phyloP scores from a whole-genome alignment of 2,329 filamentous ascomycete species.

The Calonectria naviculata region DNA sequence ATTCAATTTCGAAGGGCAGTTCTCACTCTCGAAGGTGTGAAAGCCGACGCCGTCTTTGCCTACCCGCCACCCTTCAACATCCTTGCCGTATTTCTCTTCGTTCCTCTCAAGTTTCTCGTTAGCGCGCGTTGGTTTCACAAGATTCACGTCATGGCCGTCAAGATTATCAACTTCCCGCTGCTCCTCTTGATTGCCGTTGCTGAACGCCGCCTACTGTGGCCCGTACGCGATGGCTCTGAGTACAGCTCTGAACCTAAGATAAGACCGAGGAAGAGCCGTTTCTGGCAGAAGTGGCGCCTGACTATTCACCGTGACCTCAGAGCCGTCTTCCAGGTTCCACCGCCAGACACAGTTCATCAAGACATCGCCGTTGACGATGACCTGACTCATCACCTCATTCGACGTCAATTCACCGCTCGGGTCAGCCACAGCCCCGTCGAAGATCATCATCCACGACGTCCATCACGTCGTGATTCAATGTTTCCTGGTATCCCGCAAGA shows the following conservation, averaged over 20 bases:
- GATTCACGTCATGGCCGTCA: slow-evolving; percentile 82
- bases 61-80: slow-evolving; percentile 89
- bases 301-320: slow-evolving; percentile 78
- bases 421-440: slow-evolving; percentile 54
- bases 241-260: slow-evolving; percentile 28
- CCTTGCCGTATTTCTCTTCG: slow-evolving; percentile 76
- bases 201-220: slow-evolving; percentile 78
- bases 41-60: slow-evolving; percentile 84
- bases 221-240: slow-evolving; percentile 30
- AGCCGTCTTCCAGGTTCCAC: slow-evolving; percentile 77
- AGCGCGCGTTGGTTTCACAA: slow-evolving; percentile 91
- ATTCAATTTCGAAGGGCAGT: slow-evolving; percentile 86
- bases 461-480: slow-evolving; percentile 66
- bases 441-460: slow-evolving; percentile 46
- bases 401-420: slow-evolving; percentile 60
- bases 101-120: slow-evolving; percentile 82
- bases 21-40: slow-evolving; percentile 86
- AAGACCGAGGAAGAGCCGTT: slow-evolving; percentile 52
- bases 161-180: slow-evolving; percentile 79
- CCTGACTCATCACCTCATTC: slow-evolving; percentile 67
- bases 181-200: slow-evolving; percentile 77
- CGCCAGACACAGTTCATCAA: slow-evolving; percentile 69
- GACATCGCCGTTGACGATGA: slow-evolving; percentile 71
- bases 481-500: slow-evolving; percentile 63
- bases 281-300: slow-evolving; percentile 76